Conservation (phyloP, 2,329 filamentous ascomycete species). For the Aspergillus brunneoviolaceus region DNA sequence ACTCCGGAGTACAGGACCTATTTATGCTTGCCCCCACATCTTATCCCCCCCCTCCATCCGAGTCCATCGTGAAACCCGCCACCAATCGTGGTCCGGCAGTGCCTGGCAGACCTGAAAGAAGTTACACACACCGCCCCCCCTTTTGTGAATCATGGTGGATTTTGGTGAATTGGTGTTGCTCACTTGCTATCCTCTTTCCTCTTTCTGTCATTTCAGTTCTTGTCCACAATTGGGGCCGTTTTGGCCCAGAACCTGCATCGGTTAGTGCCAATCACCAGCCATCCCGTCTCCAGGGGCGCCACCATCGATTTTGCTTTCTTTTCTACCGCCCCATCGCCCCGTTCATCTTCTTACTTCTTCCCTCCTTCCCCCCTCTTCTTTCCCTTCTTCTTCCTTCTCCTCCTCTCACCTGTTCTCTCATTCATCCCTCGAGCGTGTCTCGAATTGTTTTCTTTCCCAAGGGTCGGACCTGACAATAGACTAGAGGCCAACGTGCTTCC, state of each 20-base stretch:
- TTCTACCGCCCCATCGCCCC: conserved; percentile 9
- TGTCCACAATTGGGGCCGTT: neutral
- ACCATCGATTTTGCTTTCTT: conserved; percentile 7
- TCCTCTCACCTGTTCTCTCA: conserved; percentile 7
- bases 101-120: neutral
- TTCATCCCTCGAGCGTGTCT: neutral
- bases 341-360: conserved; percentile 12
- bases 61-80: conserved; percentile 7
- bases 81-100: conserved; percentile 3
- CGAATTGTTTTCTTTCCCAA: conserved; percentile 5
- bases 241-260: conserved; percentile 7
- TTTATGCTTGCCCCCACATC: neutral
- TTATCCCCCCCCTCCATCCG: conserved; percentile 10
- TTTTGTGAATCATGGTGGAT: neutral
- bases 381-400: conserved; percentile 16
- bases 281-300: conserved; percentile 4
- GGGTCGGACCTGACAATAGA: neutral
- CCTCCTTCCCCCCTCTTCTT: conserved; percentile 10
- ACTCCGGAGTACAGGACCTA: neutral
- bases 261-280: conserved; percentile 12
- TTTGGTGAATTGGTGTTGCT: neutral
- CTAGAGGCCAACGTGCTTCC: neutral
- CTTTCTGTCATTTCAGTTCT: neutral
- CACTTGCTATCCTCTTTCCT: neutral
- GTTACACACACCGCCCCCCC: neutral